Conservation (phyloP, 768 basidiomycete genomes). For the Pulveroboletus sp. region DNA sequence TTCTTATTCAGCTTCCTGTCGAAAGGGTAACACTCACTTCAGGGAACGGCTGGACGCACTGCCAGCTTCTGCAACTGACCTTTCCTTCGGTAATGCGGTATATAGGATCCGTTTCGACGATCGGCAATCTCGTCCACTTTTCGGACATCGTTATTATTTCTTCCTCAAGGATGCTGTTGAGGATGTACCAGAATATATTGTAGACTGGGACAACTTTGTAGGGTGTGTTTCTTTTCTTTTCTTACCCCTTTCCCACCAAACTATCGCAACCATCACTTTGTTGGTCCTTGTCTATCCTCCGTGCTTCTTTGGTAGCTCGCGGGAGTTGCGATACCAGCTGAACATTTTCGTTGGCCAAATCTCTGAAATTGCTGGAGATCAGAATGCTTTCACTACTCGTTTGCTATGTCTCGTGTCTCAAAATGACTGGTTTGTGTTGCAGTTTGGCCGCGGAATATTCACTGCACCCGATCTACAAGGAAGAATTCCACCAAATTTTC, state of each 20-base stretch:
- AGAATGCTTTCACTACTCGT: background rate
- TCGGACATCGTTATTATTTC: constrained; percentile 93
- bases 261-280: background rate
- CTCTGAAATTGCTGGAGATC: background rate
- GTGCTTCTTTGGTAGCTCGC: background rate
- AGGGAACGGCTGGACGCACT: constrained; percentile 73
- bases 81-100: constrained; percentile 87
- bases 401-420: background rate
- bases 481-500: constrained; percentile 90
- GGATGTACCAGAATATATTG: constrained; percentile 95
- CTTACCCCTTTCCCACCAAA: background rate
- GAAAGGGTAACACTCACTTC: constrained; percentile 17
- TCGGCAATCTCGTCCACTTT: constrained; percentile 57
- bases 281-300: background rate
- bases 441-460: constrained; percentile 86
- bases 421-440: constrained; percentile 3
- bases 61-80: constrained; percentile 61
- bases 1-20: constrained; percentile 3
- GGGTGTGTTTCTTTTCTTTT: constrained; percentile 46
- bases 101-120: constrained; percentile 88
- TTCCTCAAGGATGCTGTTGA: constrained; percentile 94
- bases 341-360: background rate
- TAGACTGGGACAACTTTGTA: constrained; percentile 93
- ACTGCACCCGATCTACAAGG: constrained; percentile 70
- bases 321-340: too few species aligned